These are phyloP conservation scores for Paramyrothecium roridum DNA, from an alignment of 2,329 filamentous ascomycete species.

Conservation along the genomic window DNA sequence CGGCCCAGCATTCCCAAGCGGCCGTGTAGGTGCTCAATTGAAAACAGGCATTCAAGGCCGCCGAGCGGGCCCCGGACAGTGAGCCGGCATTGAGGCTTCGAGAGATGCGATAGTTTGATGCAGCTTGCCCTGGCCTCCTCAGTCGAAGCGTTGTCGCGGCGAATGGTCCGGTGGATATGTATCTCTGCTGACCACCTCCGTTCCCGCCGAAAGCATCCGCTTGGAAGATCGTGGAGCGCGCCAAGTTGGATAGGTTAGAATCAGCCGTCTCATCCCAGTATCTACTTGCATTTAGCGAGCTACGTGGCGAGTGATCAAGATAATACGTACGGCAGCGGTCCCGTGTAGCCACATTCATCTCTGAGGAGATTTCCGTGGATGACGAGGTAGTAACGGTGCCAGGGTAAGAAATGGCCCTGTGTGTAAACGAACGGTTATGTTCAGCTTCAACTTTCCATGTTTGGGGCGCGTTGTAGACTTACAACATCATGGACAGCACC, in stretches of 20 bases:
- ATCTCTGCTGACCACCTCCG: neutral
- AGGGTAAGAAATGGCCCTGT: constrained; percentile 1
- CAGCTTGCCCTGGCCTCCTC: neutral
- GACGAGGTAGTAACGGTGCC: neutral
- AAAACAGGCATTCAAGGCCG: neutral
- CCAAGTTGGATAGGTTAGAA: neutral
- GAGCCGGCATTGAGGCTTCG: neutral
- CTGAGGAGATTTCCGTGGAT: neutral
- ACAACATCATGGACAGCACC: neutral
- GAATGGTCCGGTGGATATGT: neutral
- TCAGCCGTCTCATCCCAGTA: constrained; percentile 2
- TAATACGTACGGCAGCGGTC: neutral
- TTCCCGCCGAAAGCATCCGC: neutral
- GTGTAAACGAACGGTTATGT: neutral
- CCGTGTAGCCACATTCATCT: neutral
- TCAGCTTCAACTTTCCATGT: neutral
- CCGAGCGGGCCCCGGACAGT: neutral
- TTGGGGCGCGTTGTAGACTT: neutral
- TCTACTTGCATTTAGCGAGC: neutral
- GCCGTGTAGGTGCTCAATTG: neutral
- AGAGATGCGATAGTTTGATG: neutral
- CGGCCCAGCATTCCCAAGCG: constrained; percentile 1
- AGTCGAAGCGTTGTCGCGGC: neutral
- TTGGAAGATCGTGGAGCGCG: neutral
- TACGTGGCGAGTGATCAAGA: neutral